phyloP scores from a whole-genome alignment of 805 yeast genomes.

The Saturnispora saitoi region DNA sequence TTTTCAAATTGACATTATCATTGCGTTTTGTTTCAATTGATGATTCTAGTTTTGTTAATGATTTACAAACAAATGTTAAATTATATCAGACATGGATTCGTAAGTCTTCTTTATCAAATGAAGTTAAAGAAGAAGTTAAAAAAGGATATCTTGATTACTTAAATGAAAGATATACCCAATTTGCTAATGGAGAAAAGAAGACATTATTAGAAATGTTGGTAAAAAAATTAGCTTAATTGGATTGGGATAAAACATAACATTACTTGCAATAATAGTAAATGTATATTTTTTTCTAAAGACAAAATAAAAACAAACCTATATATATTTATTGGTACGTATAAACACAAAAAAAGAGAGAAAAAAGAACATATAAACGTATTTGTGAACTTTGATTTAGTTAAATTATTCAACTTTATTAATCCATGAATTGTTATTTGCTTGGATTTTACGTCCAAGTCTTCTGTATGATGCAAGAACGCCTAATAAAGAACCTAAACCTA shows the following conservation, averaged over 20 bases:
- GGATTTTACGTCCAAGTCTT: slow-evolving; percentile 19
- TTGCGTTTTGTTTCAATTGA: slow-evolving; percentile 42
- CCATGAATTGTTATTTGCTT: slow-evolving; percentile 13
- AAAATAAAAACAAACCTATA: too few relatives aligned
- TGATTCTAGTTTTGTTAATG: slow-evolving; percentile 41
- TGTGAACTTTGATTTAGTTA: slow-evolving; percentile 2
- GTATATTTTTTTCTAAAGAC: background rate
- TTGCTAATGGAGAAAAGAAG: slow-evolving; percentile 17
- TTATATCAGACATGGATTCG: slow-evolving; percentile 49
- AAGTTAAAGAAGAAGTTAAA: slow-evolving; percentile 26
- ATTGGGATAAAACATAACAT: background rate
- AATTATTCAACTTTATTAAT: slow-evolving; percentile 21
- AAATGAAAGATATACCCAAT: slow-evolving; percentile 17
- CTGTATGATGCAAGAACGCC: slow-evolving; percentile 22
- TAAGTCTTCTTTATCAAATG: slow-evolving; percentile 30
- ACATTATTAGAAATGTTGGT: slow-evolving; percentile 19
- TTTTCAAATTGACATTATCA: slow-evolving; percentile 55
- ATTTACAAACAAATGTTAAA: slow-evolving; percentile 62
- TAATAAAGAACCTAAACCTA: slow-evolving; percentile 11
- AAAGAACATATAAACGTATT: background rate
- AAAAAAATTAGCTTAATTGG: slow-evolving; percentile 18
- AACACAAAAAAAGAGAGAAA: background rate
- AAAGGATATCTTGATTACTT: slow-evolving; percentile 29
- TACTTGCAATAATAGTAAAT: background rate
- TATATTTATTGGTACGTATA: too few relatives aligned